These are phyloP conservation scores for Lactarius pseudohatsudake DNA, from an alignment of 768 basidiomycete species.

Conservation along the genomic window DNA sequence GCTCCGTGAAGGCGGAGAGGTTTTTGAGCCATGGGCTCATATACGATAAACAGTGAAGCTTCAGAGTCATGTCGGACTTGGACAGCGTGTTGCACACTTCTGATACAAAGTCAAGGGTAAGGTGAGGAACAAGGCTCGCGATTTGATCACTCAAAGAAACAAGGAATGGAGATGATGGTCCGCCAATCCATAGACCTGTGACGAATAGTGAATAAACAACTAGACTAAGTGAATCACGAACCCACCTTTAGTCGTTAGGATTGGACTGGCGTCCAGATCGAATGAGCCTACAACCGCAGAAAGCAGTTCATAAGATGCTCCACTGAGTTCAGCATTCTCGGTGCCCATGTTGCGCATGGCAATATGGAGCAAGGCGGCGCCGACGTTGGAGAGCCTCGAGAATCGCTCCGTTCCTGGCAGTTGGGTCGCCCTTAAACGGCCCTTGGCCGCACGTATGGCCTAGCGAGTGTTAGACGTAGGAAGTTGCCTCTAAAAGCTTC, in stretches of 20 bases:
- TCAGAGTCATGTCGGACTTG: constrained; percentile 48
- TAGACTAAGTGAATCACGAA: neutral
- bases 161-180: constrained; percentile 50
- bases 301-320: constrained; percentile 77
- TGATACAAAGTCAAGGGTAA: constrained; percentile 87
- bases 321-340: constrained; percentile 73
- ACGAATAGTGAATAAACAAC: constrained; percentile 11
- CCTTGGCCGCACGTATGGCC: constrained; percentile 77
- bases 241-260: constrained; percentile 69
- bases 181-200: constrained; percentile 52
- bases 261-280: constrained; percentile 71
- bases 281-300: constrained; percentile 74
- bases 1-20: constrained; percentile 66
- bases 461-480: constrained; percentile 33
- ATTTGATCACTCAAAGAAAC: constrained; percentile 67
- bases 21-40: constrained; percentile 90
- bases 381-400: constrained; percentile 79
- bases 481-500: neutral
- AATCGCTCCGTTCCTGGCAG: constrained; percentile 59
- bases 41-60: constrained; percentile 75
- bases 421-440: constrained; percentile 57
- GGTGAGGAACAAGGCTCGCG: constrained; percentile 70
- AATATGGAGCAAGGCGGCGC: constrained; percentile 83
- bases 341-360: constrained; percentile 77
- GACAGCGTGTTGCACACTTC: constrained; percentile 73